Evolutionary conservation across 1,284 basidiomycete species (phyloP).

Genomic region (Laetiporus sulphureus): DNA sequence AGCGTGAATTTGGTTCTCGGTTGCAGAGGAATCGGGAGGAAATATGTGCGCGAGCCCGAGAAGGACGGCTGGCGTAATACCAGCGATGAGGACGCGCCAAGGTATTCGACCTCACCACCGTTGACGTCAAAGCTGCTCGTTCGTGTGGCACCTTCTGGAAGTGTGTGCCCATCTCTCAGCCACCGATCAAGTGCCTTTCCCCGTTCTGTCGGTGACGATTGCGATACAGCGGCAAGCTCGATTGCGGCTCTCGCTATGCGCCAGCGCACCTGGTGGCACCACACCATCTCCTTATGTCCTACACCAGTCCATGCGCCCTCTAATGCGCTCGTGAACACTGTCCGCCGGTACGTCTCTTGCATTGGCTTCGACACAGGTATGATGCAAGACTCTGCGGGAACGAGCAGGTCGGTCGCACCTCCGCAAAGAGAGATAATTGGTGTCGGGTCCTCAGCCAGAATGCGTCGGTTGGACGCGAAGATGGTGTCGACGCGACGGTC

Average conservation of each 20-base stretch:
- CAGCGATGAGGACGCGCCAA: slow-evolving; percentile 33
- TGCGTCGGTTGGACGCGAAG: slow-evolving; percentile 43
- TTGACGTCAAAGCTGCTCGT: slow-evolving; percentile 14
- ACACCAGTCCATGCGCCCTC: slow-evolving; percentile 93
- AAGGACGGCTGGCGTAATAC: slow-evolving; percentile 35
- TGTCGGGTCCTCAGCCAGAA: slow-evolving; percentile 36
- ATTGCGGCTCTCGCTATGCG: slow-evolving; percentile 76
- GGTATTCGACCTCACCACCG: slow-evolving; percentile 26
- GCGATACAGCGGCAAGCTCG: slow-evolving; percentile 46
- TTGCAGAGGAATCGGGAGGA: slow-evolving; percentile 37
- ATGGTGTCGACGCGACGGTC: slow-evolving; percentile 75
- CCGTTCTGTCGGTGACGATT: slow-evolving; percentile 23
- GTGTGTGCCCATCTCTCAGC: slow-evolving; percentile 52
- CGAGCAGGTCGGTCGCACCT: slow-evolving; percentile 87
- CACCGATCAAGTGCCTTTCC: slow-evolving; percentile 47
- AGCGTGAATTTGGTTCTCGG: slow-evolving; percentile 35
- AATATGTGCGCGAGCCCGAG: slow-evolving; percentile 40
- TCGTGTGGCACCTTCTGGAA: slow-evolving; percentile 21
- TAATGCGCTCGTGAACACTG: slow-evolving; percentile 82
- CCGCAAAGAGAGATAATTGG: slow-evolving; percentile 88
- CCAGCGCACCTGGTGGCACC: slow-evolving; percentile 97
- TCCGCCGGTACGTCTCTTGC: slow-evolving; percentile 45
- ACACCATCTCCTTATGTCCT: slow-evolving; percentile 95
- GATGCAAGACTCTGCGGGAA: slow-evolving; percentile 87
- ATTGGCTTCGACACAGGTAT: slow-evolving; percentile 35